phyloP scores from a whole-genome alignment of 805 yeast species.

The fission yeast (Schizosaccharomyces pombe) region DNA sequence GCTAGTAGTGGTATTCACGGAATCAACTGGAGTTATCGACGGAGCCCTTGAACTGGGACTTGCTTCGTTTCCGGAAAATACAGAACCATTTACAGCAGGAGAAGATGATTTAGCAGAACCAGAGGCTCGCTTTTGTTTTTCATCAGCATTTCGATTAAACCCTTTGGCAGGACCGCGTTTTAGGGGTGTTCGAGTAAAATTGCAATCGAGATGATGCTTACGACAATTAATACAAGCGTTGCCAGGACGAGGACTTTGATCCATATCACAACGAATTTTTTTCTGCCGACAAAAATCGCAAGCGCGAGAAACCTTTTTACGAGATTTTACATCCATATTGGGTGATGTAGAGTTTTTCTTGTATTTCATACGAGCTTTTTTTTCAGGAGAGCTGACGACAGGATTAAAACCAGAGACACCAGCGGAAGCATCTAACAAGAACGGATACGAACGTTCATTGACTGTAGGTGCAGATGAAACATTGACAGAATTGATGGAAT shows the following conservation, averaged over 20 bases:
- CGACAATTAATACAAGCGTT: conserved; percentile 28
- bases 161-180: conserved; percentile 43
- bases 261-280: conserved; percentile 21
- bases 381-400: too few species aligned
- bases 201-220: conserved; percentile 28
- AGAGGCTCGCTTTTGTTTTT: neutral
- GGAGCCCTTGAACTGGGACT: too few species aligned
- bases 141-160: conserved; percentile 12
- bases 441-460: too few species aligned
- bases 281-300: conserved; percentile 29
- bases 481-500: neutral
- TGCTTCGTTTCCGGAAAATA: too few species aligned
- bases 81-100: neutral
- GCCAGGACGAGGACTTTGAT: conserved; percentile 13
- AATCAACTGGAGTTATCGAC: too few species aligned
- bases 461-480: neutral
- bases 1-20: too few species aligned
- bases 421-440: too few species aligned
- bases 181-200: conserved; percentile 33
- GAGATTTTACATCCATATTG: conserved; percentile 19
- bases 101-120: neutral
- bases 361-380: too few species aligned
- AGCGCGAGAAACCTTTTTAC: conserved; percentile 34
- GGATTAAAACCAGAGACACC: too few species aligned
- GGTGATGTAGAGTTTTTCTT: too few species aligned